Percentiles rank a stretch among this genome's conserved stretches.
Conservation (phyloP, 2,329 filamentous ascomycete genomes). For the Beauveria caledonica region DNA sequence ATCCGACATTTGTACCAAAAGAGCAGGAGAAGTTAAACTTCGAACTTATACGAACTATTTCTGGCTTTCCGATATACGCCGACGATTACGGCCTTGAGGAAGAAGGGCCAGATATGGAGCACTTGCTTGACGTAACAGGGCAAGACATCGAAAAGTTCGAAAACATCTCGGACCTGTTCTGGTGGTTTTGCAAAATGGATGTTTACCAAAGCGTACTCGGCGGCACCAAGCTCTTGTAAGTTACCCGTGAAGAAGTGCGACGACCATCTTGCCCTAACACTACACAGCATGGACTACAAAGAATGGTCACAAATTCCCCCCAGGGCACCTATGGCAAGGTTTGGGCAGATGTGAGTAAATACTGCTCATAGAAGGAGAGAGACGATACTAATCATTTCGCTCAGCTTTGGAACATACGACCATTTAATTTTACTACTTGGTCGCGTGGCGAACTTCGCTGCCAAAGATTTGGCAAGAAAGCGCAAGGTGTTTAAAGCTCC, state of each 20-base stretch:
- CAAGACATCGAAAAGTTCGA: conserved; percentile 73
- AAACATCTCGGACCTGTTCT: conserved; percentile 77
- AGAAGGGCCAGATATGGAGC: conserved; percentile 20
- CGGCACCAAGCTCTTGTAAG: conserved; percentile 78
- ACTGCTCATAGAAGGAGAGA: background rate
- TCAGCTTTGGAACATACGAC: conserved; percentile 79
- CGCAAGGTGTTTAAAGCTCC: conserved; percentile 42
- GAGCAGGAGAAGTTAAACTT: conserved; percentile 34
- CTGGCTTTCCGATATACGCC: conserved; percentile 30
- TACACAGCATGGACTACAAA: conserved; percentile 63
- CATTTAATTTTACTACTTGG: conserved; percentile 77
- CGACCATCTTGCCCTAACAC: background rate
- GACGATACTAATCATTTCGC: background rate
- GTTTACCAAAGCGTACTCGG: conserved; percentile 84
- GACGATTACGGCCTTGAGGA: conserved; percentile 30
- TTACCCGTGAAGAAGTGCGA: conserved; percentile 15
- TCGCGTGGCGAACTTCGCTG: conserved; percentile 69
- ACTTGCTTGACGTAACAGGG: conserved; percentile 28
- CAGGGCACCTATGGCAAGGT: conserved; percentile 66
- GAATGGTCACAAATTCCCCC: conserved; percentile 84
- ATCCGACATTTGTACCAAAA: conserved; percentile 9
- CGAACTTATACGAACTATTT: conserved; percentile 32
- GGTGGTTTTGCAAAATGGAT: conserved; percentile 96
- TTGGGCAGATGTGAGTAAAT: conserved; percentile 59
- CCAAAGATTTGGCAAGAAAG: conserved; percentile 72